Base-by-base conservation (phyloP, 257 asterid species). In the Jaltomata sinuosa region DNA sequence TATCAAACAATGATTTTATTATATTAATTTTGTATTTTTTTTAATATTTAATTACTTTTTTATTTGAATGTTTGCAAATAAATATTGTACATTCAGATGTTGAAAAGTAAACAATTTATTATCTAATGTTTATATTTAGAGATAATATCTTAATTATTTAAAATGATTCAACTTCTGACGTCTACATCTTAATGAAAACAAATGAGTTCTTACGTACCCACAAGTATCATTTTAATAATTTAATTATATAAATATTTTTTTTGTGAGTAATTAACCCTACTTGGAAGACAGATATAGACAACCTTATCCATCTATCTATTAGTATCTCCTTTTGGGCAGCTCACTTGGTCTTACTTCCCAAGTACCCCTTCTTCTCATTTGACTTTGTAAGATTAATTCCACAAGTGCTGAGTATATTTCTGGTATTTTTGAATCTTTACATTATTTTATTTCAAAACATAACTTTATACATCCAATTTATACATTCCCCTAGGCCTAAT, bases 221-320 rank as follows among this genome's bases (percentile, higher is more conserved):
- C 18, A 49, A 12, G 16, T 49, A 14, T 49, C 18, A 12, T 49
- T 49, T 49, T 32, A 59, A 62, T 12, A 62, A 62, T 62, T 27
- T 61, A 11, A 12, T 61, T 4, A 59, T 11, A 61, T 12, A 2
- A 25, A 5, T 5, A 27, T 11, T 12, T 62, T 25, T 62, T 21
- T 32, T 21, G 14, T 53, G 55, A 57, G 34, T 54, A 65, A 50
- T 29, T 64, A 31, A 71, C 19, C 3, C 52, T 77, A 83, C 47
- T 69, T 53, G 64, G 50, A 1, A 49, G 18, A 36, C 2, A 25
- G 49, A 62, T 5, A 40, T 31, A 25, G 55, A 74, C 47, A 42
- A 64, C 87, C 90, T 85, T 88, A 88, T 85, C 90, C 78, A 80
- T 83, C 86, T 62, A 85, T 88, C 85, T 54, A 45, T 57, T 47